A percentile compares a stretch with the other conserved stretches of the same genome.
phyloP scores from a whole-genome alignment of 192 early-diverging fungal species.

The Diversispora epigaea region DNA sequence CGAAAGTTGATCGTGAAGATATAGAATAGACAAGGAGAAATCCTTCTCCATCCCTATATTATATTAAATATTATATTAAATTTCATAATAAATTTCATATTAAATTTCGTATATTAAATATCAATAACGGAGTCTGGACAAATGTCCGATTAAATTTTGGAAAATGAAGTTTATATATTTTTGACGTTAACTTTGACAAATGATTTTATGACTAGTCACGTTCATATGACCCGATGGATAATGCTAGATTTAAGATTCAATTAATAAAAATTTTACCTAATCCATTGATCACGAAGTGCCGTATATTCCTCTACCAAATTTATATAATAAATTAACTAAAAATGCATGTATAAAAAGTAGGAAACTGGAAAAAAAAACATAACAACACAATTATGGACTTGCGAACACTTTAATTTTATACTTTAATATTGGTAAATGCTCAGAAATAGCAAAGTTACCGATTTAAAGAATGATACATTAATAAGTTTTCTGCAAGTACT shows the following conservation, averaged over 20 bases:
- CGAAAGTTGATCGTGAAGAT: slow-evolving; percentile 84
- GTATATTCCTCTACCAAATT: slow-evolving; percentile 66
- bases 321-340: background rate
- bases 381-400: background rate
- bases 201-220: background rate
- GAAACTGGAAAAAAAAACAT: no score
- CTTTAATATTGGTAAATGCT: background rate
- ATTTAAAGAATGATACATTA: background rate
- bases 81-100: background rate
- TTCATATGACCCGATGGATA: background rate
- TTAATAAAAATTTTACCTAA: slow-evolving; percentile 48
- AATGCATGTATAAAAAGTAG: background rate
- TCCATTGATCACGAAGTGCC: slow-evolving; percentile 79
- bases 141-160: no score
- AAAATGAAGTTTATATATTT: no score
- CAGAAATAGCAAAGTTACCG: no score
- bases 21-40: slow-evolving; percentile 92
- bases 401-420: background rate
- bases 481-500: background rate
- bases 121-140: background rate
- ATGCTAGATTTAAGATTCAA: background rate
- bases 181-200: no score
- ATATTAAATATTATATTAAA: no score
- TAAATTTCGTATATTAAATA: background rate
- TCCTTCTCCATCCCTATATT: slow-evolving; percentile 69